Evolutionary conservation across 352 stramenopile species (phyloP).

Genomic region (Phytophthora hibernalis): DNA sequence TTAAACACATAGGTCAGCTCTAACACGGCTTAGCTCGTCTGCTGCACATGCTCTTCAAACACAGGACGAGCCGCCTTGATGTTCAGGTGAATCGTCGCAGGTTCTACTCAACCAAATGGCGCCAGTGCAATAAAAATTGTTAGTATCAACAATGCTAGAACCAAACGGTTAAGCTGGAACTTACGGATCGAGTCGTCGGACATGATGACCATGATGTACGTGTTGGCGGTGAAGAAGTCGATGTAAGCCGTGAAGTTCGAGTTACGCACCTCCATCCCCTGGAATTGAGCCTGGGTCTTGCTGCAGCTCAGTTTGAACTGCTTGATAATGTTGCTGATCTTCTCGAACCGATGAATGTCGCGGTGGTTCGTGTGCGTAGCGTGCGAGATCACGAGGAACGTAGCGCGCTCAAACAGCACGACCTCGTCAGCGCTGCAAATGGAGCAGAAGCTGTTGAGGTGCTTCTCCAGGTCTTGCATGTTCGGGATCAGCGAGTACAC

Average conservation of each 20-base stretch:
- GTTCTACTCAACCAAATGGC: conserved; percentile 58
- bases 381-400: conserved; percentile 99
- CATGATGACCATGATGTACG: conserved; percentile 99
- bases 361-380: conserved; percentile 92
- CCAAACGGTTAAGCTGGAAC: conserved; percentile 8
- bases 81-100: conserved; percentile 96
- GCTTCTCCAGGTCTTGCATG: conserved; percentile 95
- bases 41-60: conserved; percentile 97
- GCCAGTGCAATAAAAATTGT: conserved; percentile 3
- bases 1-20: too few species aligned
- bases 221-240: conserved; percentile 98
- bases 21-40: conserved; percentile 83
- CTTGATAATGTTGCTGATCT: conserved; percentile 99
- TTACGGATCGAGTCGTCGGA: conserved; percentile 90
- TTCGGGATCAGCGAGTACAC: conserved; percentile 99
- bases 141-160: conserved; percentile 27
- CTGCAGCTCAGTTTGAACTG: conserved; percentile 99
- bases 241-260: conserved; percentile 99
- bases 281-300: conserved; percentile 98
- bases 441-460: conserved; percentile 97
- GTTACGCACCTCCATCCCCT: conserved; percentile 97
- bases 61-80: conserved; percentile 96
- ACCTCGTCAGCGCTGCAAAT: conserved; percentile 97
- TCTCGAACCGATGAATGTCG: conserved; percentile 99
- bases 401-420: conserved; percentile 98